Percentiles rank a stretch among this genome's conserved stretches.
Evolutionary conservation across 371 early-diverging fungal genomes (phyloP).

Genomic region (Sporodiniella umbellata): DNA sequence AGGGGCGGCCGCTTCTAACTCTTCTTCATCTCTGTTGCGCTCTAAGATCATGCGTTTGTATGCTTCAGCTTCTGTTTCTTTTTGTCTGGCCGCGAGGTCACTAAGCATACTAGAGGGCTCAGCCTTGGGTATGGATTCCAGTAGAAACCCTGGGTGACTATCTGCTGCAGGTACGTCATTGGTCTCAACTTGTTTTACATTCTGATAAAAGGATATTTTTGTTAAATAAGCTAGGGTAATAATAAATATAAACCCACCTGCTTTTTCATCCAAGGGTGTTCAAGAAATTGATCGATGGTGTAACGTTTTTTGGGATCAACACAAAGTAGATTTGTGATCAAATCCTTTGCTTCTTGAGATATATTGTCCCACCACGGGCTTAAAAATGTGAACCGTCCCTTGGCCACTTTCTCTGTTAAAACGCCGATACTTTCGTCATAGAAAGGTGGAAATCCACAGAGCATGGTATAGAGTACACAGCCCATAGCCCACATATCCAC

Average conservation of each 20-base stretch:
- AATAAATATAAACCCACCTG: conserved; percentile 17
- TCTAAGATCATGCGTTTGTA: conserved; percentile 27
- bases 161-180: neutral
- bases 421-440: conserved; percentile 65
- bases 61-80: conserved; percentile 22
- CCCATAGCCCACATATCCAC: conserved; percentile 96
- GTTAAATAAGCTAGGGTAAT: too few species aligned
- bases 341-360: conserved; percentile 66
- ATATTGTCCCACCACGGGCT: conserved; percentile 80
- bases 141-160: neutral
- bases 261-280: conserved; percentile 76
- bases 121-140: neutral
- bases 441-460: conserved; percentile 91
- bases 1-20: conserved; percentile 17
- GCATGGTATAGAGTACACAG: conserved; percentile 85
- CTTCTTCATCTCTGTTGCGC: conserved; percentile 19
- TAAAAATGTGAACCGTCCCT: conserved; percentile 64
- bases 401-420: conserved; percentile 61
- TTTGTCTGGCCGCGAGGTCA: neutral
- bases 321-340: conserved; percentile 64
- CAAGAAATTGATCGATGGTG: conserved; percentile 63
- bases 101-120: neutral
- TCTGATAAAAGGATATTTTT: too few species aligned
- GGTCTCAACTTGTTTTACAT: neutral
- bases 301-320: conserved; percentile 53